phyloP scores from a whole-genome alignment of 345 rosid species.

The Populus euphratica region DNA sequence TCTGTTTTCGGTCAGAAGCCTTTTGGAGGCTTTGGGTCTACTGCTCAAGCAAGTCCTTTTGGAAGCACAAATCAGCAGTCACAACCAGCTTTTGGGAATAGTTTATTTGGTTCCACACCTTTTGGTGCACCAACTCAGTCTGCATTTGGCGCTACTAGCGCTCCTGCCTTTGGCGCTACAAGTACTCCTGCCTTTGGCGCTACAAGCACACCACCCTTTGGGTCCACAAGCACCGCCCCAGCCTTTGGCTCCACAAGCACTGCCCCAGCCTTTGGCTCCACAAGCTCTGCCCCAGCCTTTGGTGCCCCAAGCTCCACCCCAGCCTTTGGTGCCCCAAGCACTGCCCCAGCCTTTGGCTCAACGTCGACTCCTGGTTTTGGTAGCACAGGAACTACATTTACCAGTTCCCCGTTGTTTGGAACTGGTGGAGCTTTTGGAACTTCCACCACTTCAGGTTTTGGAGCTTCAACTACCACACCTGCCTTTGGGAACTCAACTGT shows the following conservation, averaged over 20 bases:
- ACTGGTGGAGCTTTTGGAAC: constrained; percentile 41
- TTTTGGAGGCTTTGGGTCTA: constrained; percentile 74
- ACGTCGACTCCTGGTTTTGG: constrained; percentile 36
- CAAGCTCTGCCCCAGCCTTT: constrained; percentile 40
- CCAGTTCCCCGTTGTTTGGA: constrained; percentile 19
- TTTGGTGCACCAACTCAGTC: constrained; percentile 58
- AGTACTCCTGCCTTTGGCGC: constrained; percentile 50
- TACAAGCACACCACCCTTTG: constrained; percentile 46
- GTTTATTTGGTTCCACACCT: constrained; percentile 62
- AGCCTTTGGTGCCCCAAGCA: constrained; percentile 45
- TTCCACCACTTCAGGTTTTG: constrained; percentile 26
- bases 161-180: constrained; percentile 21
- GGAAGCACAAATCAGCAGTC: constrained; percentile 64
- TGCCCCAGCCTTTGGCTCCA: constrained; percentile 46
- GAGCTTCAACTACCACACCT: constrained; percentile 24
- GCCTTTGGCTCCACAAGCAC: constrained; percentile 46
- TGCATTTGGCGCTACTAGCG: constrained; percentile 31
- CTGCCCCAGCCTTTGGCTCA: constrained; percentile 49
- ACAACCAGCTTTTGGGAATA: constrained; percentile 67
- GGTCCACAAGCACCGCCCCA: constrained; percentile 36
- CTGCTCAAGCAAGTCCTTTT: constrained; percentile 57
- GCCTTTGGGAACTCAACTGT: constrained; percentile 54
- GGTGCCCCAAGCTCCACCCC: constrained; percentile 42
- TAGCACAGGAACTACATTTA: constrained; percentile 44
- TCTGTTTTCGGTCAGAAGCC: constrained; percentile 75